phyloP scores from a whole-genome alignment of 2,329 filamentous ascomycete species.

The Tolypocladium tundrense region DNA sequence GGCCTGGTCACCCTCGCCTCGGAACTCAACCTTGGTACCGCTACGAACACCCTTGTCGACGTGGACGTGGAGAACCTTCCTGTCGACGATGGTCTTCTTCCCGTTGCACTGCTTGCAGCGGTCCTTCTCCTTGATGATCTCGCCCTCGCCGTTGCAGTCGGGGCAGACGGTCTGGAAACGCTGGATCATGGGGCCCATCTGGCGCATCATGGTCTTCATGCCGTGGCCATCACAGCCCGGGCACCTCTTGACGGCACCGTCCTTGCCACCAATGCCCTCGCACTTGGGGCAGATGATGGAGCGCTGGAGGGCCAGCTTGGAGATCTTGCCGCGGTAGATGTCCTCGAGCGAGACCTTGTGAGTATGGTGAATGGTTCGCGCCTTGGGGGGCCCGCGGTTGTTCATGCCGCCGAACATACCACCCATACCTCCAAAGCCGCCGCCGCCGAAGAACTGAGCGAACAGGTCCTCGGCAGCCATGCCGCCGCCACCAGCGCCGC shows the following conservation, averaged over 20 bases:
- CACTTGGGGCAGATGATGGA: conserved; percentile 95
- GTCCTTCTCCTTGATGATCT: conserved; percentile 94
- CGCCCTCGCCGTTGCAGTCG: conserved; percentile 94
- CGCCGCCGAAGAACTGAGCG: conserved; percentile 88
- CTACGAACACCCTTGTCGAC: conserved; percentile 90
- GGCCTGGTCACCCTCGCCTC: conserved; percentile 90
- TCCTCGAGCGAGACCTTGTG: conserved; percentile 98
- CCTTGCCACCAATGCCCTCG: conserved; percentile 89
- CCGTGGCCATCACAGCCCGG: conserved; percentile 82
- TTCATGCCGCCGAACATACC: conserved; percentile 74
- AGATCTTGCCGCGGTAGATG: conserved; percentile 95
- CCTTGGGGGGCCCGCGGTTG: conserved; percentile 72
- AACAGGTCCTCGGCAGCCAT: conserved; percentile 97
- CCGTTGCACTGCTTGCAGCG: conserved; percentile 92
- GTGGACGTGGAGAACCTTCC: conserved; percentile 96
- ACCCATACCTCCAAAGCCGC: conserved; percentile 52
- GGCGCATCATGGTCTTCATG: conserved; percentile 99
- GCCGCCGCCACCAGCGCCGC: conserved; percentile 65
- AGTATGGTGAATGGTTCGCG: conserved; percentile 92
- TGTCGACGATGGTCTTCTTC: conserved; percentile 96
- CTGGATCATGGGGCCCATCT: conserved; percentile 99
- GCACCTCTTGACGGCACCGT: conserved; percentile 93
- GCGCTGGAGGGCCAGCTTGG: conserved; percentile 93
- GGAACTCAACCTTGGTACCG: conserved; percentile 95
- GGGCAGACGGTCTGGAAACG: conserved; percentile 98